Conservation (phyloP, 305 asterid species). For the Andrographis paniculata region DNA sequence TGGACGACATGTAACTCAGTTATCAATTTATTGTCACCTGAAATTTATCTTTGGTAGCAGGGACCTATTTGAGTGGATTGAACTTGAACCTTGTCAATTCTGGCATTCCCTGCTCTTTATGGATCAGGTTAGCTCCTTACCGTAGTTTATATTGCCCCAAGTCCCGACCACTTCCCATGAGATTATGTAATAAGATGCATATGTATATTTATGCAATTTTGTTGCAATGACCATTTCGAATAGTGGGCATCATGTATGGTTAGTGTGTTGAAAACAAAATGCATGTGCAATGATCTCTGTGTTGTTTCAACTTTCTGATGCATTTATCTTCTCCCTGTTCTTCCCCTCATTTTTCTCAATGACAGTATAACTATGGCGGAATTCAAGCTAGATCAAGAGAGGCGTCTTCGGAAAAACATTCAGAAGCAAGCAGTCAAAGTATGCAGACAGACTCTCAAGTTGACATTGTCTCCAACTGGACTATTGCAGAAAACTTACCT, state of each 20-base stretch:
- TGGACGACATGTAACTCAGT: constrained; percentile 9
- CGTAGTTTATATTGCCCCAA: constrained; percentile 18
- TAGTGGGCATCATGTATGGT: no score
- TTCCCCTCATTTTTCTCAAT: constrained; percentile 14
- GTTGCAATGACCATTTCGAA: no score
- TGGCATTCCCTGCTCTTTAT: constrained; percentile 95
- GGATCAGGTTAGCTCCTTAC: constrained; percentile 74
- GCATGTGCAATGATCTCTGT: no score
- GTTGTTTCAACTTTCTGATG: constrained; percentile 14
- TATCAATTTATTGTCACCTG: constrained; percentile 15
- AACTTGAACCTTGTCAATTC: constrained; percentile 85
- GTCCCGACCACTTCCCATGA: constrained; percentile 16
- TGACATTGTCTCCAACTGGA: constrained; percentile 85
- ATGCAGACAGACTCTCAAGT: constrained; percentile 42
- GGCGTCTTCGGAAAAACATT: constrained; percentile 40
- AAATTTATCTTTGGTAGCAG: constrained; percentile 32
- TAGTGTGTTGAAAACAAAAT: no score
- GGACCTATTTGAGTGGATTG: constrained; percentile 96
- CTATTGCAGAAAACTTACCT: constrained; percentile 70
- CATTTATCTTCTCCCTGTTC: constrained; percentile 10
- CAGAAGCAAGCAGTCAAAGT: constrained; percentile 32
- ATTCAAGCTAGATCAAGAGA: constrained; percentile 65
- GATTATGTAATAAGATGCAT: constrained; percentile 11
- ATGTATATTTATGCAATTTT: constrained; percentile 6
- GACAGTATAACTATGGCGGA: constrained; percentile 91